Percentiles rank a stretch among this genome's conserved stretches.
phyloP scores from a whole-genome alignment of 352 stramenopile genomes.

The Blastocystis hominis region DNA sequence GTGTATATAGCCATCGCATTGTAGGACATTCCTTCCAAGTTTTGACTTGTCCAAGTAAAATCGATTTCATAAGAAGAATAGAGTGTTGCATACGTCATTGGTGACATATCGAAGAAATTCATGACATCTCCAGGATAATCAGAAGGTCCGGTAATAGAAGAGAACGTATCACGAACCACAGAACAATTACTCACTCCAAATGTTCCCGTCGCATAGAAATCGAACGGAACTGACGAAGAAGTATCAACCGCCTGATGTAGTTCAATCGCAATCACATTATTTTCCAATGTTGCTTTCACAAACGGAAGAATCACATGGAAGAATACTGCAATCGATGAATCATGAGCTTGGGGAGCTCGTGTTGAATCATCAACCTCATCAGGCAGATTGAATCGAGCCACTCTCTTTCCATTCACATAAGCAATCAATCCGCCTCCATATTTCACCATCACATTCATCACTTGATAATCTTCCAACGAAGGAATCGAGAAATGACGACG shows the following conservation, averaged over 20 bases:
- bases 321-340: neutral
- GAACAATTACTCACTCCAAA: neutral
- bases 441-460: slow-evolving; percentile 1
- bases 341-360: neutral
- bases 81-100: neutral
- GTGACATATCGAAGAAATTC: neutral
- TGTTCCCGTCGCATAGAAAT: neutral
- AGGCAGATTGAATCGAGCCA: slow-evolving; percentile 3
- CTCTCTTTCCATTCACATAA: neutral
- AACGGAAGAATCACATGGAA: neutral
- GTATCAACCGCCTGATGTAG: neutral
- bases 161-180: neutral
- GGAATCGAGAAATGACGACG: neutral
- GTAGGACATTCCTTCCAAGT: neutral
- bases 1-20: neutral
- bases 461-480: neutral
- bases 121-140: neutral
- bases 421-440: neutral
- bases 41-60: neutral
- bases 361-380: neutral
- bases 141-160: neutral
- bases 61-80: neutral
- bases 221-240: neutral
- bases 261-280: slow-evolving; percentile 9
- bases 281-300: neutral